These are phyloP conservation scores for Penicillium antarcticum DNA, from an alignment of 495 filamentous ascomycete species.

Conservation along the genomic window DNA sequence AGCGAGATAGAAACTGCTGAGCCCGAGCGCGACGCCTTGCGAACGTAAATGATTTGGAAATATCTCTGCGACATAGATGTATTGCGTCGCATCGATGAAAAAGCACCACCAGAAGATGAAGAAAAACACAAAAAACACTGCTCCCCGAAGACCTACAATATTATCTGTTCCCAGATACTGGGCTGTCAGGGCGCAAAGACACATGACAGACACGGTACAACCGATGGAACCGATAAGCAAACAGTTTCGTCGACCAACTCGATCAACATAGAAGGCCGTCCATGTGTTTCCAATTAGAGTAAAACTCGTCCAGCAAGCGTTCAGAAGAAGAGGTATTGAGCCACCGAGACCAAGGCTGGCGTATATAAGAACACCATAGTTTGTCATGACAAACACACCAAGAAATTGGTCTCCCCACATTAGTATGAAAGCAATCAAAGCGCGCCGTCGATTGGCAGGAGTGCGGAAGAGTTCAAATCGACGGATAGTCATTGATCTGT, in stretches of 20 bases:
- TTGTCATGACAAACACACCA: constrained; percentile 32
- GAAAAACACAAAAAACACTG: constrained; percentile 38
- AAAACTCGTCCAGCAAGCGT: constrained; percentile 33
- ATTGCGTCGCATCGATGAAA: constrained; percentile 40
- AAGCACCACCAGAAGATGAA: constrained; percentile 36
- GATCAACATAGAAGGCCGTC: constrained; percentile 36
- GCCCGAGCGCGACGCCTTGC: constrained; percentile 33
- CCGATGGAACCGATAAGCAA: constrained; percentile 33
- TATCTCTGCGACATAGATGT: constrained; percentile 39
- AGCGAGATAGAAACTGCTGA: constrained; percentile 25
- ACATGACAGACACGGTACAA: constrained; percentile 19
- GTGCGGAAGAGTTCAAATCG: constrained; percentile 31
- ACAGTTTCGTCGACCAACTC: constrained; percentile 30
- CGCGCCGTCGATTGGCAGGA: constrained; percentile 29
- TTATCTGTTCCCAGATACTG: constrained; percentile 27
- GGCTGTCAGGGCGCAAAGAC: constrained; percentile 28
- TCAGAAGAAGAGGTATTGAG: constrained; percentile 31
- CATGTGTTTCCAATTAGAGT: constrained; percentile 36
- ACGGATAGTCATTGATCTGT: constrained; percentile 11
- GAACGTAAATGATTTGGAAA: constrained; percentile 38
- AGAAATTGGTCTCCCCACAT: constrained; percentile 29
- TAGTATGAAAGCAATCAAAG: constrained; percentile 27
- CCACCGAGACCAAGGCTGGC: constrained; percentile 27
- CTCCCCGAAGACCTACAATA: constrained; percentile 17
- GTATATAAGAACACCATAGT: constrained; percentile 41